A percentile compares a stretch with the other conserved stretches of the same genome.
Conservation (phyloP, 306 rosid genomes). For the Geum urbanum region DNA sequence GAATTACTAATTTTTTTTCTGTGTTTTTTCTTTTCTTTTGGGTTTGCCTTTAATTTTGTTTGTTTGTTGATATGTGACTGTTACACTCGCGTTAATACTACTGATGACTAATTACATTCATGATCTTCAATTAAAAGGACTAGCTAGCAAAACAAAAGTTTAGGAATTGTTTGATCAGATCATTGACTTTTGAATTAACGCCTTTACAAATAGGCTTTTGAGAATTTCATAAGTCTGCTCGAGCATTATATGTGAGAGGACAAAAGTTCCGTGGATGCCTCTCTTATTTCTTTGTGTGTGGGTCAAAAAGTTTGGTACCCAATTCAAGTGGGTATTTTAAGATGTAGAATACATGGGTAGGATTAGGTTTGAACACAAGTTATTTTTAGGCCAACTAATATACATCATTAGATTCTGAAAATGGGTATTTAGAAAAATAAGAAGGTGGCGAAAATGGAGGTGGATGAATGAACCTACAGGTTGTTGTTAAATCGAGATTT, state of each 20-base stretch:
- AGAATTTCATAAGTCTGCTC: not conserved
- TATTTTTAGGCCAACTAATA: slow-evolving; percentile 1
- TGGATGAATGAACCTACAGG: slow-evolving; percentile 1
- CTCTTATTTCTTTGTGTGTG: not conserved
- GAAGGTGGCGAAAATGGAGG: not conserved
- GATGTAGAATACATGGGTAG: not conserved
- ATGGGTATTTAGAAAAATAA: not conserved
- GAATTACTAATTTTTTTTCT: slow-evolving; percentile 26
- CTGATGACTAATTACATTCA: slow-evolving; percentile 23
- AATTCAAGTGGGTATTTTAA: not conserved
- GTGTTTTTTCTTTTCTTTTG: not conserved
- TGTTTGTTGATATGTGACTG: slow-evolving; percentile 36
- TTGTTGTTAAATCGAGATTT: slow-evolving; percentile 5
- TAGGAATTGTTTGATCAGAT: too few species aligned
- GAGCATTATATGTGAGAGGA: not conserved
- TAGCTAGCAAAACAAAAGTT: too few species aligned
- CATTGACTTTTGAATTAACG: not conserved
- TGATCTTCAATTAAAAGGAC: not conserved
- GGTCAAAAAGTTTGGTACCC: slow-evolving; percentile 7
- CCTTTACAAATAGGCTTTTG: not conserved
- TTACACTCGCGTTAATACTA: slow-evolving; percentile 18
- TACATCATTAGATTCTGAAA: not conserved
- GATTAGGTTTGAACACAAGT: not conserved
- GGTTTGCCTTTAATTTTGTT: slow-evolving; percentile 29
- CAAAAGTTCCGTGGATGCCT: not conserved